Evolutionary conservation across 2,329 filamentous ascomycete species (phyloP).

Genomic region (Chrysosporium keratinophilum): DNA sequence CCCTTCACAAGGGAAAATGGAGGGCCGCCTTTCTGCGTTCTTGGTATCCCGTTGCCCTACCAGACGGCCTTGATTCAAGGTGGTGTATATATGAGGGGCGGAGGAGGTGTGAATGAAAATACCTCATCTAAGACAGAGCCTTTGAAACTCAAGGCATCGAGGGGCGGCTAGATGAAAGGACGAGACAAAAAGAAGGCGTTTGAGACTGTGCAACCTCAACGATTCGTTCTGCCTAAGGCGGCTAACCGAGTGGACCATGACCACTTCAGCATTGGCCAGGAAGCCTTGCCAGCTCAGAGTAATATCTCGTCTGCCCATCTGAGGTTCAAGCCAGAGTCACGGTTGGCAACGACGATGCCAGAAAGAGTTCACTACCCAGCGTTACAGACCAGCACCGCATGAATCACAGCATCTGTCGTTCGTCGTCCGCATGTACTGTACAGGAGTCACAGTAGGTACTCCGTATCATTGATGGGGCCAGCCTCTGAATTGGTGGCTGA

Average conservation of each 20-base stretch:
- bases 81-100: too few species aligned
- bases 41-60: background rate
- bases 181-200: background rate
- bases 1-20: background rate
- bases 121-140: too few species aligned
- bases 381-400: background rate
- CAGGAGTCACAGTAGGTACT: too few species aligned
- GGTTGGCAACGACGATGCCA: background rate
- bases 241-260: background rate
- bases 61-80: too few species aligned
- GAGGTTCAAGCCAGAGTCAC: background rate
- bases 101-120: too few species aligned
- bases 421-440: too few species aligned
- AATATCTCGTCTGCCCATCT: background rate
- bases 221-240: background rate
- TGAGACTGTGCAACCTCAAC: background rate
- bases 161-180: too few species aligned
- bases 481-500: background rate
- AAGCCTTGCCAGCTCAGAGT: slow-evolving; percentile 7
- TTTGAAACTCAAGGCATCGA: too few species aligned
- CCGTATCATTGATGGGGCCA: background rate
- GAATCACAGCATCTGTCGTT: too few species aligned
- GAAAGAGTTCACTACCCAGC: background rate
- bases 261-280: slow-evolving; percentile 2
- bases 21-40: background rate